phyloP scores from a whole-genome alignment of 495 filamentous ascomycete species.

The Staphylotrichum longicolle region DNA sequence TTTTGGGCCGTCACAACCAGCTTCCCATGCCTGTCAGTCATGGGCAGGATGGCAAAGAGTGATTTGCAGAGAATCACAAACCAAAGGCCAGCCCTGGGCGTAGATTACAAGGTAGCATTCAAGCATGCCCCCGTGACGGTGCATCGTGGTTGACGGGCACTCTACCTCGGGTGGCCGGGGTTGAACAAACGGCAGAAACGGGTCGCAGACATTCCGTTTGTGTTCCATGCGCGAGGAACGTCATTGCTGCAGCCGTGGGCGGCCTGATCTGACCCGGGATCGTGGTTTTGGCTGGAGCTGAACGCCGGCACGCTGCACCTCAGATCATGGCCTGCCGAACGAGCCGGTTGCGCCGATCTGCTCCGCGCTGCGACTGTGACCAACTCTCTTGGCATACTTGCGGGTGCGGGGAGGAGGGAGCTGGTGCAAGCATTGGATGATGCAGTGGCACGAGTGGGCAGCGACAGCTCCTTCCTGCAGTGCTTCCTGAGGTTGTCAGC shows the following conservation, averaged over 20 bases:
- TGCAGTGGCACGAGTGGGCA: neutral
- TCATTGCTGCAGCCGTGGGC: constrained; percentile 9
- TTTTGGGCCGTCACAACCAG: neutral
- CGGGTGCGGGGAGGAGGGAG: neutral
- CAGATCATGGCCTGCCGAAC: constrained; percentile 2
- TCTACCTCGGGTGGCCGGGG: no score
- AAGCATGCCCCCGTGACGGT: no score
- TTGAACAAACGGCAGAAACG: neutral
- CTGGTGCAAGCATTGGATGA: no score
- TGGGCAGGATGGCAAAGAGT: neutral
- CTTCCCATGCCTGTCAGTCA: neutral
- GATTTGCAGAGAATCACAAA: no score
- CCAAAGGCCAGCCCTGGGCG: no score
- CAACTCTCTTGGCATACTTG: constrained; percentile 8
- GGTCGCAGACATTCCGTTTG: neutral
- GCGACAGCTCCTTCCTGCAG: no score
- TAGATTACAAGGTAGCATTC: no score
- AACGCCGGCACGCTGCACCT: constrained; percentile 1
- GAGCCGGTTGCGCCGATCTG: neutral
- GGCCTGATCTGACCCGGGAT: constrained; percentile 26
- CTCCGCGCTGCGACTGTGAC: neutral
- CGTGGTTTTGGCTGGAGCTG: constrained; percentile 25
- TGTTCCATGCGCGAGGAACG: constrained; percentile 11
- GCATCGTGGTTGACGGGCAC: no score
- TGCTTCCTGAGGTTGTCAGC: no score